Base-by-base conservation (phyloP, 1,284 basidiomycete species). In the Ustilago xerochloae region DNA sequence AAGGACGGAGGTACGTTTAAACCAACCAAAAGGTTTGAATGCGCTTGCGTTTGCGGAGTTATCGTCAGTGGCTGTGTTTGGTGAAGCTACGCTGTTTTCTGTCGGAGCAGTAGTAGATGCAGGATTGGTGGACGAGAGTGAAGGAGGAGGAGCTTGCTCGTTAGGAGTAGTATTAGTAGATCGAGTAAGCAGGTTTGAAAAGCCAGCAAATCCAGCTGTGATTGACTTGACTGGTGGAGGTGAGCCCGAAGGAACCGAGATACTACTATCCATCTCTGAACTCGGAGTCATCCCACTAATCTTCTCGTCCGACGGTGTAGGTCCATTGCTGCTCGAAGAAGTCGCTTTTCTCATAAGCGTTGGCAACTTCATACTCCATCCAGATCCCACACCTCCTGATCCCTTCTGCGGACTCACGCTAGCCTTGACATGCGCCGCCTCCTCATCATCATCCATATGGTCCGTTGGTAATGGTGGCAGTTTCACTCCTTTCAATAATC, bases 381-480 rank as follows among this genome's bases (percentile, higher is more conserved):
- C 68, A n/a, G n/a, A n/a, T 15, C 50, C 55, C 24, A 39, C 47
- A 4, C 59, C 47, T 29, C 8, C 35, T 36, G 26, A 20, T 38
- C 32, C 38, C 56, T 60, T 58, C 20, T 59, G 54, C 6, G 56
- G 57, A 36, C 62, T 61, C 20, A 43, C 22, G n/a, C 38, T 49
- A 3, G 57, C 39, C 4, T 47, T 39, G 13, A 39, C 36, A 38
- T 67, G 61, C 9, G 47, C 72, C 22, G 56, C 57, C 29, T 77
- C 77, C 26, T 63, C 64, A 7, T 71, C 77, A 36, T 80, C 80
- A 18, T 59, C 69, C 16, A 77, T 74, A 13, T 65, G 43, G 35
- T 79, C 78, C 35, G 80, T 80, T 4, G 80, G 80, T 50, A 81
- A 33, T 3, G 80, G 80, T 2, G 80, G 80, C 29, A 81, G 47